phyloP scores from a whole-genome alignment of 75 land plant species.

The Ceratopteris richardii region DNA sequence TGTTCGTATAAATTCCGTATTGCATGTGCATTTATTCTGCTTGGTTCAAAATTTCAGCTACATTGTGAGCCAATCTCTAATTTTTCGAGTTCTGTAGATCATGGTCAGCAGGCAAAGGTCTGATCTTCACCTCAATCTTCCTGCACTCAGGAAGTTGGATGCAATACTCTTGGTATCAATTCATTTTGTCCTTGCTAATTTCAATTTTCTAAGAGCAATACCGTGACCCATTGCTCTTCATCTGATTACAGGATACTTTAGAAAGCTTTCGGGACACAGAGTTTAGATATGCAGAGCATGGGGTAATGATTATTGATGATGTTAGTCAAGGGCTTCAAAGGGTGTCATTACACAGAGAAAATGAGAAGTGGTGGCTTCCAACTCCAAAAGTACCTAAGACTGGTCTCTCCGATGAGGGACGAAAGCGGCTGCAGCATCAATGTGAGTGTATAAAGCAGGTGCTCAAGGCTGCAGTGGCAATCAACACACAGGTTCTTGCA shows the following conservation, averaged over 20 bases:
- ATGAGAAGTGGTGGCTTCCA: slow-evolving; percentile 99
- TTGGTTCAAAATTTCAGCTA: too few relatives aligned
- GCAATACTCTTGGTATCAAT: slow-evolving; percentile 42
- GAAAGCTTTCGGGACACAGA: slow-evolving; percentile 34
- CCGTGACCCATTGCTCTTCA: too few relatives aligned
- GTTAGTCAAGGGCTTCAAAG: slow-evolving; percentile 1
- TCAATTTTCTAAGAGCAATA: too few relatives aligned
- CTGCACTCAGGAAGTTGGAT: slow-evolving; percentile 70
- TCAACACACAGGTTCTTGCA: slow-evolving; percentile 70
- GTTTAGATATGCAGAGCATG: slow-evolving; percentile 54
- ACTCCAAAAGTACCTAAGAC: slow-evolving; percentile 62
- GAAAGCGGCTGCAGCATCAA: slow-evolving; percentile 69
- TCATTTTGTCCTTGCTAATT: neutral
- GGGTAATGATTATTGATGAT: slow-evolving; percentile 13
- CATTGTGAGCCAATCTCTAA: too few relatives aligned
- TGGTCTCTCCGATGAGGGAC: slow-evolving; percentile 61
- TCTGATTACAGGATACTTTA: slow-evolving; percentile 35
- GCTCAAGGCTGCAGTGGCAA: slow-evolving; percentile 89
- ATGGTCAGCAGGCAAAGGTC: slow-evolving; percentile 62
- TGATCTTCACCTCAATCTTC: slow-evolving; percentile 69
- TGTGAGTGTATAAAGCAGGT: slow-evolving; percentile 81
- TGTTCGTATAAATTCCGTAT: too few relatives aligned
- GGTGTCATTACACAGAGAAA: slow-evolving; percentile 48
- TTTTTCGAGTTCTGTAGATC: slow-evolving; percentile 41
- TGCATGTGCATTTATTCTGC: neutral